Conservation (phyloP, 2,329 filamentous ascomycete species). For the Diaporthe vaccinii region DNA sequence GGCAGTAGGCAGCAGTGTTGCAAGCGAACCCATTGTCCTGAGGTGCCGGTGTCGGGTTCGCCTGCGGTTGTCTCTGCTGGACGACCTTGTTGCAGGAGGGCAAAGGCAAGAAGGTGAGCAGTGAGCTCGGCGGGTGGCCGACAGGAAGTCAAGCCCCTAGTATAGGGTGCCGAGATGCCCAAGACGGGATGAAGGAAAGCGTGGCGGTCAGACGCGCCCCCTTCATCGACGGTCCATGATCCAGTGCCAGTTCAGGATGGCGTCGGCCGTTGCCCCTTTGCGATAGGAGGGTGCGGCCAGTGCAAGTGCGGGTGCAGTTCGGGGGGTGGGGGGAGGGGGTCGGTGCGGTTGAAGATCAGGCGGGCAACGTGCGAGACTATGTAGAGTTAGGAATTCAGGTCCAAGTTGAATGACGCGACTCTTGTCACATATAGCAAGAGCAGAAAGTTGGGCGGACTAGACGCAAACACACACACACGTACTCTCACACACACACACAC, state of each 20-base stretch:
- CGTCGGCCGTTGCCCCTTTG: conserved; percentile 30
- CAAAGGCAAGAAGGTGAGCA: background rate
- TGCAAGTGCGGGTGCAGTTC: conserved; percentile 13
- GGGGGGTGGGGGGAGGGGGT: background rate
- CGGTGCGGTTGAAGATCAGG: conserved; percentile 20
- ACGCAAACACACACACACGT: conserved; percentile 13
- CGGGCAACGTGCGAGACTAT: conserved; percentile 21
- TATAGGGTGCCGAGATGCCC: conserved; percentile 12
- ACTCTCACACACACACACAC: background rate
- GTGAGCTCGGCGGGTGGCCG: background rate
- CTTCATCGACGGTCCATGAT: conserved; percentile 40
- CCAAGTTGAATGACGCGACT: conserved; percentile 22
- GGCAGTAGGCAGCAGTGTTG: conserved; percentile 41
- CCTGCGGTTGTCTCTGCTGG: conserved; percentile 29
- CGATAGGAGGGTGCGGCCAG: conserved; percentile 14
- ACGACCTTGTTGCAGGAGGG: background rate
- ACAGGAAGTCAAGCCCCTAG: background rate
- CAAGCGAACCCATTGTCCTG: conserved; percentile 45
- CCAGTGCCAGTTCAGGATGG: conserved; percentile 17
- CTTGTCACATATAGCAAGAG: conserved; percentile 16
- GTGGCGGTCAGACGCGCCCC: conserved; percentile 40
- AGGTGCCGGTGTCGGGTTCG: conserved; percentile 21
- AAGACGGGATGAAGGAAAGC: conserved; percentile 34
- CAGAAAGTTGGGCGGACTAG: conserved; percentile 1
- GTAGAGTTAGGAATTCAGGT: conserved; percentile 14